These are phyloP conservation scores for Trichocladium uniseriatum DNA, from an alignment of 495 filamentous ascomycete genomes.

Conservation along the genomic window DNA sequence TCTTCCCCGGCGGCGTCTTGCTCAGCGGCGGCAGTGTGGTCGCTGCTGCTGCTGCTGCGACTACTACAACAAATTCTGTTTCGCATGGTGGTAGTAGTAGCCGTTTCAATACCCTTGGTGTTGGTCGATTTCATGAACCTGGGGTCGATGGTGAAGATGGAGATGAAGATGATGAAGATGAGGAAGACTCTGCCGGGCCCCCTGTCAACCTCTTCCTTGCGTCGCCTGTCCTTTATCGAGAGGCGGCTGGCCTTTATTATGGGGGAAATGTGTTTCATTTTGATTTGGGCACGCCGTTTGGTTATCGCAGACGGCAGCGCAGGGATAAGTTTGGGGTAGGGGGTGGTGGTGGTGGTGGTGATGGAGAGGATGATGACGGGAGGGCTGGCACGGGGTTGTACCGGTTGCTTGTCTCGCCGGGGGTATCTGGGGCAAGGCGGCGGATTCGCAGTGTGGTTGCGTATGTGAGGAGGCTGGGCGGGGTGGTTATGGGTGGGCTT, in stretches of 20 bases:
- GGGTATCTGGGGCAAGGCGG: too few species aligned
- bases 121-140: too few species aligned
- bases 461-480: too few species aligned
- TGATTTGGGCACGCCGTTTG: too few species aligned
- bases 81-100: too few species aligned
- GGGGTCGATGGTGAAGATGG: too few species aligned
- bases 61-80: too few species aligned
- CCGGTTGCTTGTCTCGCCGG: too few species aligned
- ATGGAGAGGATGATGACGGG: not conserved
- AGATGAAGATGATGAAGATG: not conserved
- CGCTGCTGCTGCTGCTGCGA: not conserved
- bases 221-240: constrained; percentile 25
- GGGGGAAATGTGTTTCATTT: constrained; percentile 25
- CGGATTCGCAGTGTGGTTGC: too few species aligned
- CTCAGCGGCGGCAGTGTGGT: not conserved
- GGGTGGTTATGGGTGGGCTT: too few species aligned
- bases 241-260: constrained; percentile 30
- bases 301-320: too few species aligned
- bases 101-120: too few species aligned
- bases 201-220: constrained; percentile 26
- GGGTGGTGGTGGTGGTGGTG: not conserved
- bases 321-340: constrained; percentile 1
- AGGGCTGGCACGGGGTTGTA: constrained; percentile 13
- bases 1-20: constrained; percentile 8
- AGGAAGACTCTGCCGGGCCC: not conserved